These are phyloP conservation scores for Ligustrum vulgare DNA, from an alignment of 257 asterid species.

Conservation along the genomic window DNA sequence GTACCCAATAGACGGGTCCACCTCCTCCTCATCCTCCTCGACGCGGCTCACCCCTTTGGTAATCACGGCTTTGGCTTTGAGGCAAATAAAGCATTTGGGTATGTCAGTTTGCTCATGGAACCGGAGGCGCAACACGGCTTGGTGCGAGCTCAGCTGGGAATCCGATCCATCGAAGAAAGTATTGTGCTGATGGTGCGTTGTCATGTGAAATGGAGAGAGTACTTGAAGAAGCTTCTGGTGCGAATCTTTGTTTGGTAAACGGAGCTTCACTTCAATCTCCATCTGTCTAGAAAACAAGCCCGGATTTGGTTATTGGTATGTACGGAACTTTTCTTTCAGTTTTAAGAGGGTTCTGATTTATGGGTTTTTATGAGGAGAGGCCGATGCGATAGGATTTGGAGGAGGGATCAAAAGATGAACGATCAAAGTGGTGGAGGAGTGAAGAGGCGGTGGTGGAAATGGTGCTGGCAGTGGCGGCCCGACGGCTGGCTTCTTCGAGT, in stretches of 20 bases:
- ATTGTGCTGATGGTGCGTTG: slow-evolving; percentile 83
- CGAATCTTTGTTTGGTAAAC: slow-evolving; percentile 50
- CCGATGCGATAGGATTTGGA: slow-evolving; percentile 86
- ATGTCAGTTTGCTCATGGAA: slow-evolving; percentile 59
- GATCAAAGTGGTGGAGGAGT: slow-evolving; percentile 82
- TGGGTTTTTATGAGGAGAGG: slow-evolving; percentile 42
- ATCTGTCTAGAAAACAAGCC: slow-evolving; percentile 35
- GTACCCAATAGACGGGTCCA: slow-evolving; percentile 56
- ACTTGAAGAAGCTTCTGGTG: slow-evolving; percentile 60
- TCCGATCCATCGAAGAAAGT: slow-evolving; percentile 78
- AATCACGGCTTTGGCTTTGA: slow-evolving; percentile 80
- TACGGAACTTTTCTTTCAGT: neutral
- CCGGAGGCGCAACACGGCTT: slow-evolving; percentile 79
- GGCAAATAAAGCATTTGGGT: slow-evolving; percentile 65
- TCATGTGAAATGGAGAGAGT: slow-evolving; percentile 52
- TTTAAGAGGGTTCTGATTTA: neutral
- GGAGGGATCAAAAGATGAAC: slow-evolving; percentile 55
- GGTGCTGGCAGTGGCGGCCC: slow-evolving; percentile 44
- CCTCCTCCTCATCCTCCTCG: slow-evolving; percentile 87
- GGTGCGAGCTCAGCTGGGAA: slow-evolving; percentile 59
- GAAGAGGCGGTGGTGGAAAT: slow-evolving; percentile 42
- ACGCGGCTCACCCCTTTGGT: slow-evolving; percentile 80
- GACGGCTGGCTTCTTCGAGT: slow-evolving; percentile 80
- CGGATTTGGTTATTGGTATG: slow-evolving; percentile 23
- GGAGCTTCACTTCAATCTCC: slow-evolving; percentile 92